A percentile compares a stretch with the other conserved stretches of the same genome.
These are phyloP conservation scores for Neoboletus magnificus DNA, from an alignment of 768 basidiomycete species.

Conservation along the genomic window DNA sequence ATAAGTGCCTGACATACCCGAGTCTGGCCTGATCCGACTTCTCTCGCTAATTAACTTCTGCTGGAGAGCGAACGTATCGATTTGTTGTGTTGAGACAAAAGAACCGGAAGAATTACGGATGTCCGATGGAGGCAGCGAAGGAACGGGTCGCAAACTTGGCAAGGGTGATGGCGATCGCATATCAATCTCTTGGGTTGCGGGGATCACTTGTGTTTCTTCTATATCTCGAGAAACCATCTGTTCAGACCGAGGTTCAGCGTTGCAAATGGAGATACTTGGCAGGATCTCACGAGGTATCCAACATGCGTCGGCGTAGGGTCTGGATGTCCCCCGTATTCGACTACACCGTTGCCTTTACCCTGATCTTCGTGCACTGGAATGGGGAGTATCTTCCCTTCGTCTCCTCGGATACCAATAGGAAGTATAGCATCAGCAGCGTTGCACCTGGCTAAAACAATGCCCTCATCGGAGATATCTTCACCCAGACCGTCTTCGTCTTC, in stretches of 20 bases:
- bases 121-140: conserved; percentile 30
- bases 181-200: conserved; percentile 30
- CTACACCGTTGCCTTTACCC: conserved; percentile 1
- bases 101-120: conserved; percentile 16
- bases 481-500: conserved; percentile 58
- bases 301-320: conserved; percentile 53
- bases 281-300: conserved; percentile 48
- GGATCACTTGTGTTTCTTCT: conserved; percentile 53
- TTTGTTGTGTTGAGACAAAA: conserved; percentile 23
- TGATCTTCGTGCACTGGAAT: conserved; percentile 28
- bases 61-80: conserved; percentile 41
- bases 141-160: conserved; percentile 4
- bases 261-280: not conserved
- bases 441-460: conserved; percentile 26
- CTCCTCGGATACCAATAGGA: conserved; percentile 58
- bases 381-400: conserved; percentile 53
- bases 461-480: conserved; percentile 40
- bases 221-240: conserved; percentile 28
- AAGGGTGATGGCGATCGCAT: conserved; percentile 24
- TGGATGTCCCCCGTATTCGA: conserved; percentile 47
- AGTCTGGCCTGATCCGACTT: conserved; percentile 27
- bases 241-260: conserved; percentile 4
- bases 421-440: conserved; percentile 18
- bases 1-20: conserved; percentile 47
- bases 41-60: conserved; percentile 23